phyloP scores from a whole-genome alignment of 75 land plant genomes.

The Isoetes taiwanensis region DNA sequence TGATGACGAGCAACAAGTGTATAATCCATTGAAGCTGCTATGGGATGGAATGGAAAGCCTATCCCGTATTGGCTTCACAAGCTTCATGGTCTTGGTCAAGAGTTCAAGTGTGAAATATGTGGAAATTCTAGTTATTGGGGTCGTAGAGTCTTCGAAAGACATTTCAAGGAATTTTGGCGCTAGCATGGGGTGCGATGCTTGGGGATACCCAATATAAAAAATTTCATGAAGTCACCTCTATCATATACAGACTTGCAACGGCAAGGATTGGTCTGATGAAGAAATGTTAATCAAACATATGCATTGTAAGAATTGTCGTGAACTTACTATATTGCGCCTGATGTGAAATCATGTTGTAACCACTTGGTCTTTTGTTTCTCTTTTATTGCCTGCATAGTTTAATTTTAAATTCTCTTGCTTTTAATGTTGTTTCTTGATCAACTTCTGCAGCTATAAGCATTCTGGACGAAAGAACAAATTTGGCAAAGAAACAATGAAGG shows the following conservation, averaged over 20 bases:
- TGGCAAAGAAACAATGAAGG: no score
- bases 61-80: conserved; percentile 99
- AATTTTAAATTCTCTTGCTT: no score
- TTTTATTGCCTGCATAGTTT: no score
- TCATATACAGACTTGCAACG: conserved; percentile 89
- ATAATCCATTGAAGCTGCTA: conserved; percentile 93
- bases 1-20: conserved; percentile 94
- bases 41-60: conserved; percentile 99
- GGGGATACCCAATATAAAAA: conserved; percentile 92
- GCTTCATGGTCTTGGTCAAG: conserved; percentile 99
- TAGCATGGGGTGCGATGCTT: conserved; percentile 99
- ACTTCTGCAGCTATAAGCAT: no score
- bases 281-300: no score
- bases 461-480: no score
- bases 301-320: no score
- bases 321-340: no score
- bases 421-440: no score
- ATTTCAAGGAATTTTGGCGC: conserved; percentile 99
- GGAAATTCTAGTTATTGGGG: conserved; percentile 99
- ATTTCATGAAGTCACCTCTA: conserved; percentile 99
- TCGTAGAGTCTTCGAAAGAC: conserved; percentile 89
- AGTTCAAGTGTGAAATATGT: conserved; percentile 99
- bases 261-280: conserved; percentile 85
- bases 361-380: no score
- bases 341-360: no score